Evolutionary conservation across 2,329 filamentous ascomycete species (phyloP).

Genomic region (Colletotrichum sp.): DNA sequence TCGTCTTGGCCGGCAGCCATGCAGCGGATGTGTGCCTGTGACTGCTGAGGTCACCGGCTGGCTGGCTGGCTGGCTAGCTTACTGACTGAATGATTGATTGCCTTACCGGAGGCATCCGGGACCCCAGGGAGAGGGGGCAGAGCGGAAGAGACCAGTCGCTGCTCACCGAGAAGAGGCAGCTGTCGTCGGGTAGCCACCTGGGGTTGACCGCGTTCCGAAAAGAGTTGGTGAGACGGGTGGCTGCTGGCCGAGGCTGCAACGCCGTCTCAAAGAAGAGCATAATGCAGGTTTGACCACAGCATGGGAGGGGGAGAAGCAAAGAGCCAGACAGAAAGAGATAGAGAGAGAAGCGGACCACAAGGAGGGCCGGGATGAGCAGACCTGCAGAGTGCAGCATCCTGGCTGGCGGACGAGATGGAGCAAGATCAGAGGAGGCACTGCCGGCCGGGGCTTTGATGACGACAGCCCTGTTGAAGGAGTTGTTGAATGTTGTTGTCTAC

Average conservation of each 20-base stretch:
- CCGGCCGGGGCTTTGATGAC: neutral
- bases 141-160: neutral
- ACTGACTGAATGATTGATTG: neutral
- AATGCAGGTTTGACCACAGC: slow-evolving; percentile 6
- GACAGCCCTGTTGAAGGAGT: neutral
- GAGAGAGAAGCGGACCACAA: neutral
- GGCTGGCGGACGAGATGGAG: neutral
- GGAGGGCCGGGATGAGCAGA: neutral
- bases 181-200: slow-evolving; percentile 12
- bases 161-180: slow-evolving; percentile 1
- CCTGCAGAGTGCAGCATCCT: neutral
- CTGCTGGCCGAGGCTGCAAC: slow-evolving; percentile 13
- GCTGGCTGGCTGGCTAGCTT: neutral
- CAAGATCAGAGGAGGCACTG: neutral
- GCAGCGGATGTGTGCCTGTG: neutral
- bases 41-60: neutral
- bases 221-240: neutral
- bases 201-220: neutral
- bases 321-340: neutral
- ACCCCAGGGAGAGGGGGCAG: neutral
- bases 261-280: slow-evolving; percentile 1
- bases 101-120: neutral
- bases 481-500: neutral
- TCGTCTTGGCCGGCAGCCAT: neutral
- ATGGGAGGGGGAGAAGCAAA: neutral